Conservation (phyloP, 179 eudicot genomes). For the Carnegiea gigantea region DNA sequence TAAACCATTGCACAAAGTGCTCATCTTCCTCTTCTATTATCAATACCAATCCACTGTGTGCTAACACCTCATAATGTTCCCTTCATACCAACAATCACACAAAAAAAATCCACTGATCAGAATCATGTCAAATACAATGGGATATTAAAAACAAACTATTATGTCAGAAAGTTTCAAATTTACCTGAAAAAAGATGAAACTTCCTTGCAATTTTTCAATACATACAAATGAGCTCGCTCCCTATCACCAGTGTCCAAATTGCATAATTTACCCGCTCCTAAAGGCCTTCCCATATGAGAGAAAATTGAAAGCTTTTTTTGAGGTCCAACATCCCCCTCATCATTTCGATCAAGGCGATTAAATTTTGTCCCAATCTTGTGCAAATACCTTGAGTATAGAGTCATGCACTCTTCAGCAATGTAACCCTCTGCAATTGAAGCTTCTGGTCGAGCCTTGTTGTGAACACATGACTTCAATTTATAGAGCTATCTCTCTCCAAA, state of each 20-base stretch:
- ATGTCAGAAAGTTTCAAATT: neutral
- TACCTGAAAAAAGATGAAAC: neutral
- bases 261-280: neutral
- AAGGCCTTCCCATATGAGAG: neutral
- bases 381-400: neutral
- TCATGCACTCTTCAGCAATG: constrained; percentile 4
- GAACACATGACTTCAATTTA: neutral
- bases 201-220: neutral
- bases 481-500: neutral
- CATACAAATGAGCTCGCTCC: neutral
- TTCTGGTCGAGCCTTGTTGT: neutral
- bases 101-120: too few species aligned
- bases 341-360: neutral
- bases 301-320: neutral
- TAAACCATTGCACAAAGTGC: neutral
- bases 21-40: neutral
- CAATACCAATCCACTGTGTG: neutral
- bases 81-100: too few species aligned
- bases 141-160: too few species aligned
- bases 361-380: neutral
- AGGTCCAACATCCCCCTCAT: neutral
- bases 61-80: too few species aligned
- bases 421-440: constrained; percentile 4
- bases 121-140: too few species aligned
- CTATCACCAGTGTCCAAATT: neutral